Evolutionary conservation across 2,329 filamentous ascomycete genomes (phyloP), one percentile per base, ranked within the genome.

Genomic region (Simplicillium aogashimaense): DNA sequence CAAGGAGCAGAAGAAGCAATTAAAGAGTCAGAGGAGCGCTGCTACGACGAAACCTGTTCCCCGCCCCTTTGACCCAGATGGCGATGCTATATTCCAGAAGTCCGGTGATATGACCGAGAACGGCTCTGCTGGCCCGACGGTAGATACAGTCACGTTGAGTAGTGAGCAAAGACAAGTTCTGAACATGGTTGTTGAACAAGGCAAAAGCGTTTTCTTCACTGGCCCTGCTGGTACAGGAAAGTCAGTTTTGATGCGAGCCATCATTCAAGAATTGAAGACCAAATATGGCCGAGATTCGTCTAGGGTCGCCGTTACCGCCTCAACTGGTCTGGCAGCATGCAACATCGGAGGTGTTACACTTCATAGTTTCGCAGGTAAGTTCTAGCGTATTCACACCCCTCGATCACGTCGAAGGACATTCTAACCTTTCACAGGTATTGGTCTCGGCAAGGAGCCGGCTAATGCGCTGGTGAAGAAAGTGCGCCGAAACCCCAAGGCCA

Each of bases 151-250:
- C 9, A 81, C 82, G 41, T 69, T 98, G 29, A 95, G 86, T 56
- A 75, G 83, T 11, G 92, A 98, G 57, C 92, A 98, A 61, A 74
- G 78, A 44, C 78, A 85, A 43, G 87, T 98, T 10, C 68, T 94
- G 42, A 79, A 87, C 35, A 68, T 95, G 15, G 90, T 98, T 9
- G 74, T 87, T 7, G 76, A 92, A 16, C 67, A 85, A 47, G 76
- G 76, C 43, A 83, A 88, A 58, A 97, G 90, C 51, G 89, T 95
- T 3, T 98, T 98, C 67, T 98, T 98, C 60, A 98, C 92, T 1
- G 92, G 92, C 51, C 94, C 92, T 43, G 92, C 92, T 43, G 88
- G 83, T 70, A 95, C 92, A 4, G 92, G 92, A 60, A 98, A 98
- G 68, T 98, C 92, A 2, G 90, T 98, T 4, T 65, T 98, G 42